Conservation (phyloP, 2,329 filamentous ascomycete species). For the Colletotrichum graminicola region DNA sequence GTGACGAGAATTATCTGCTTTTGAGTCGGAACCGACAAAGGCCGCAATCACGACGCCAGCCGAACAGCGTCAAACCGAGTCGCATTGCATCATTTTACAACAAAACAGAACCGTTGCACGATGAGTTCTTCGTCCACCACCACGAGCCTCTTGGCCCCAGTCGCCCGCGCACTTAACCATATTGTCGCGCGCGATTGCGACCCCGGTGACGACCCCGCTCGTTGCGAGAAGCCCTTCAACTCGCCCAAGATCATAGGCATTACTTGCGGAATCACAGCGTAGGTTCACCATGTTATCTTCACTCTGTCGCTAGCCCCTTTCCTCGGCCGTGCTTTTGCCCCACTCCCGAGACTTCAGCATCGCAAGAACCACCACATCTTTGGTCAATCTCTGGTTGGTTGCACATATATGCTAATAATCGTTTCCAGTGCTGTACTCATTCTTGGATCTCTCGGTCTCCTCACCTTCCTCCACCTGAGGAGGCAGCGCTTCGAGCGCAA, state of each 20-base stretch:
- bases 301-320: background rate
- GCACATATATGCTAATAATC: background rate
- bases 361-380: background rate
- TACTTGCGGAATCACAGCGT: constrained; percentile 35
- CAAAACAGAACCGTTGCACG: background rate
- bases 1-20: background rate
- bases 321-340: too few species aligned
- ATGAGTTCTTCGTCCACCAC: constrained; percentile 13
- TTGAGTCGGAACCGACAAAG: background rate
- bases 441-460: constrained; percentile 6
- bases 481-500: constrained; percentile 27
- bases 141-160: constrained; percentile 24
- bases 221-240: constrained; percentile 34
- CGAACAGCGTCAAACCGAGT: background rate
- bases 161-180: constrained; percentile 16
- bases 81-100: constrained; percentile 16
- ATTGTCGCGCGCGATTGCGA: constrained; percentile 32
- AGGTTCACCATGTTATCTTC: background rate
- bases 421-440: constrained; percentile 33
- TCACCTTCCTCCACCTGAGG: constrained; percentile 31
- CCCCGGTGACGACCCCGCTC: constrained; percentile 17
- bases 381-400: background rate
- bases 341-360: too few species aligned
- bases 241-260: constrained; percentile 35
- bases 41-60: background rate